Evolutionary conservation across 805 yeast species (phyloP).

Genomic region (Pichia deserticola): DNA sequence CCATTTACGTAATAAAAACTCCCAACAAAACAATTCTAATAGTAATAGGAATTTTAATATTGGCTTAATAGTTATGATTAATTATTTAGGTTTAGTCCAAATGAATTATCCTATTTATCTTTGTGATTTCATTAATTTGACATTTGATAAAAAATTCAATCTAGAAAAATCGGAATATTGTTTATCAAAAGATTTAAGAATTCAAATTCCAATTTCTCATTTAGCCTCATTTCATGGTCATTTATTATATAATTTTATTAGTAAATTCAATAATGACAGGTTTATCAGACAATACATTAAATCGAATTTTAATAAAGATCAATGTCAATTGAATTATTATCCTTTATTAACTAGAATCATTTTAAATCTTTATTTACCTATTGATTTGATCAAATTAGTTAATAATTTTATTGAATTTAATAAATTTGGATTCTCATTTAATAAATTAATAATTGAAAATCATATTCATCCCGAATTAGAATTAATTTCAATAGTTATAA

Average conservation of each 20-base stretch:
- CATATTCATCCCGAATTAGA: constrained; percentile 33
- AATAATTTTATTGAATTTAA: constrained; percentile 20
- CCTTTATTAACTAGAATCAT: constrained; percentile 37
- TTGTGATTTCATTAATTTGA: constrained; percentile 38
- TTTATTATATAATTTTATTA: background rate
- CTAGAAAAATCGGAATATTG: constrained; percentile 19
- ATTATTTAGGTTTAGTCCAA: constrained; percentile 45
- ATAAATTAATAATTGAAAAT: background rate
- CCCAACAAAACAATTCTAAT: background rate
- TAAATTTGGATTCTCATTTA: constrained; percentile 10
- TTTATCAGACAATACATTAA: background rate
- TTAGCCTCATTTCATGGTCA: constrained; percentile 5
- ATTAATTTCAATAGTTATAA: constrained; percentile 27
- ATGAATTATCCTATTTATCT: constrained; percentile 44
- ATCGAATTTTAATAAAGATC: background rate
- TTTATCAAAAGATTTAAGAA: constrained; percentile 17
- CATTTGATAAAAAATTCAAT: constrained; percentile 41
- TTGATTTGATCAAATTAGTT: constrained; percentile 37
- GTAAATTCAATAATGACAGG: background rate
- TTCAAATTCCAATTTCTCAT: constrained; percentile 8
- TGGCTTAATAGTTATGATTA: constrained; percentile 27
- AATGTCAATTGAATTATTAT: constrained; percentile 22
- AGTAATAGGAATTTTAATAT: constrained; percentile 6
- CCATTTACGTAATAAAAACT: background rate
- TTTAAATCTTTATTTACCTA: constrained; percentile 40